Conservation (phyloP, 1,284 basidiomycete genomes). For the Pseudozyma thailandica region DNA sequence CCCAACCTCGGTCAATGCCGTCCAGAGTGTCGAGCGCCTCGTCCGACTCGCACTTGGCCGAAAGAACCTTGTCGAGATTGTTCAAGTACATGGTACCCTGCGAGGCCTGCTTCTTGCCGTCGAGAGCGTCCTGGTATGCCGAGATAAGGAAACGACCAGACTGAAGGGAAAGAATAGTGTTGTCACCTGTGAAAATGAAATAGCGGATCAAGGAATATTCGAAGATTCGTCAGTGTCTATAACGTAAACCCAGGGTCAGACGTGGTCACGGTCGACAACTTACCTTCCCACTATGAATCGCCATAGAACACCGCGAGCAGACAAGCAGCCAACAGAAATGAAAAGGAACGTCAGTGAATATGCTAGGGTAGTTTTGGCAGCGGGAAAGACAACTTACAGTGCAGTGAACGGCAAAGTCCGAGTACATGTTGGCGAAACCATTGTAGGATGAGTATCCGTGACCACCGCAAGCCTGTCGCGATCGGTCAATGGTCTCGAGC, state of each 20-base stretch:
- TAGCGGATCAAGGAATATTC: background rate
- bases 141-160: constrained; percentile 72
- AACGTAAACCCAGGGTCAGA: background rate
- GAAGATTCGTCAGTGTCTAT: constrained; percentile 1
- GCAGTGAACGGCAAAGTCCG: constrained; percentile 70
- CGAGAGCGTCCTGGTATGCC: constrained; percentile 71
- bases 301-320: background rate
- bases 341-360: background rate
- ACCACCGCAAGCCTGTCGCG: constrained; percentile 73
- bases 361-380: background rate
- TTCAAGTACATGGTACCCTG: constrained; percentile 71
- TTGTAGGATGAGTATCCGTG: constrained; percentile 74
- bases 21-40: constrained; percentile 70
- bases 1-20: constrained; percentile 71
- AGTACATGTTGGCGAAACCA: constrained; percentile 72
- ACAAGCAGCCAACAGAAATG: background rate
- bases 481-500: constrained; percentile 73
- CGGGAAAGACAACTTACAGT: constrained; percentile 53
- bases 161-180: constrained; percentile 72
- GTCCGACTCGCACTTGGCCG: constrained; percentile 68
- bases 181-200: constrained; percentile 68
- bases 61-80: constrained; percentile 67
- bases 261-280: background rate
- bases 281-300: constrained; percentile 13
- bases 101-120: constrained; percentile 70